A percentile compares a stretch with the other conserved stretches of the same genome.
phyloP scores from a whole-genome alignment of 2,329 filamentous ascomycete species.

The Xylaria polymorpha region DNA sequence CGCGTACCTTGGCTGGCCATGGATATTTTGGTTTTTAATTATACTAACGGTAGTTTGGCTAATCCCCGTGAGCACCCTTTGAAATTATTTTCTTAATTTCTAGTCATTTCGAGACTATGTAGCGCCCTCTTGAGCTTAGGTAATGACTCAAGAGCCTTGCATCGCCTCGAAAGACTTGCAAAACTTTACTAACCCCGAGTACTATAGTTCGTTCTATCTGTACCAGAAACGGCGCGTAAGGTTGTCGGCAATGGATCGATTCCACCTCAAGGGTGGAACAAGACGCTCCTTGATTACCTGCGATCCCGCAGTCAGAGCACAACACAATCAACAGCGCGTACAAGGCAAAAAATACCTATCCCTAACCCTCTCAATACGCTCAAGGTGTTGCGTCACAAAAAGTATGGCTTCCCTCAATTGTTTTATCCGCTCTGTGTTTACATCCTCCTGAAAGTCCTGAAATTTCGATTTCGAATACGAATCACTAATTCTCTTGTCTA shows the following conservation, averaged over 20 bases:
- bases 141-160: neutral
- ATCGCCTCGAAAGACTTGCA: neutral
- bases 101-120: neutral
- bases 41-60: slow-evolving; percentile 65
- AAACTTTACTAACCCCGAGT: slow-evolving; percentile 8
- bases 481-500: slow-evolving; percentile 16
- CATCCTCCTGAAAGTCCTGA: neutral
- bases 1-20: slow-evolving; percentile 73
- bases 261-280: slow-evolving; percentile 68
- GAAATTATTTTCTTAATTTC: neutral
- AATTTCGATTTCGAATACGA: too few species aligned
- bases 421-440: neutral
- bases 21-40: slow-evolving; percentile 76
- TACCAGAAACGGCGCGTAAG: slow-evolving; percentile 70
- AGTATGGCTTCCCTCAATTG: slow-evolving; percentile 22
- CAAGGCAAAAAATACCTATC: slow-evolving; percentile 59
- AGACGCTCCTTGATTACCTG: slow-evolving; percentile 64
- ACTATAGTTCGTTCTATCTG: slow-evolving; percentile 58
- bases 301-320: slow-evolving; percentile 51
- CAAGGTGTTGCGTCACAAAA: slow-evolving; percentile 63
- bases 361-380: slow-evolving; percentile 69
- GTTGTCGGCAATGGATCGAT: slow-evolving; percentile 73
- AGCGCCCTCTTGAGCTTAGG: neutral
- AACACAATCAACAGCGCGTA: slow-evolving; percentile 51
- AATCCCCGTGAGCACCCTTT: slow-evolving; percentile 52